Conservation (phyloP, 2,329 filamentous ascomycete species). For the Camptophora hylomeconis region DNA sequence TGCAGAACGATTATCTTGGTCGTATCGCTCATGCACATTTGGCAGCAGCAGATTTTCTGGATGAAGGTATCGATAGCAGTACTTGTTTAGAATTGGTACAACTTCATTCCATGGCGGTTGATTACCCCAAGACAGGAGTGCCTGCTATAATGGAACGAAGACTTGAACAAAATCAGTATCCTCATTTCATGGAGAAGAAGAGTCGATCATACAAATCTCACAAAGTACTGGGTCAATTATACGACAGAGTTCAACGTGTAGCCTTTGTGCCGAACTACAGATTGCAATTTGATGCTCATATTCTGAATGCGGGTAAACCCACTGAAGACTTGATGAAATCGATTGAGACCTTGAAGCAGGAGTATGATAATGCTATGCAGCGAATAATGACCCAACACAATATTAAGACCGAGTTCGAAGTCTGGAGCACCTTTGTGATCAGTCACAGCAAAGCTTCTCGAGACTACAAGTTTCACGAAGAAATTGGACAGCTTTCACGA, state of each 20-base stretch:
- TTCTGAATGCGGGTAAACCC: constrained; percentile 51
- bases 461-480: constrained; percentile 81
- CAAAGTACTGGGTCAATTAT: constrained; percentile 68
- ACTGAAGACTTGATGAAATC: constrained; percentile 41
- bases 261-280: constrained; percentile 63
- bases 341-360: constrained; percentile 54
- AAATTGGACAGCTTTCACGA: constrained; percentile 56
- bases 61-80: constrained; percentile 50
- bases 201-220: constrained; percentile 49
- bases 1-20: constrained; percentile 76
- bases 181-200: constrained; percentile 77
- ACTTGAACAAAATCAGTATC: constrained; percentile 53
- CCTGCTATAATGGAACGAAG: constrained; percentile 53
- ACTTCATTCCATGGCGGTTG: constrained; percentile 82
- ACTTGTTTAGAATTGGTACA: constrained; percentile 64
- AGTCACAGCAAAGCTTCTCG: constrained; percentile 56
- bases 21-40: constrained; percentile 73
- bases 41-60: constrained; percentile 54
- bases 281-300: constrained; percentile 59
- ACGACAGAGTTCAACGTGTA: constrained; percentile 57
- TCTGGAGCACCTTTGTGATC: constrained; percentile 77
- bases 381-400: constrained; percentile 76
- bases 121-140: constrained; percentile 83
- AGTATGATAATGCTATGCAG: constrained; percentile 65
- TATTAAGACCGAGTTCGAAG: constrained; percentile 78